These are phyloP conservation scores for Wickerhamomyces strasburgensis DNA, from an alignment of 805 yeast species.

Conservation along the genomic window DNA sequence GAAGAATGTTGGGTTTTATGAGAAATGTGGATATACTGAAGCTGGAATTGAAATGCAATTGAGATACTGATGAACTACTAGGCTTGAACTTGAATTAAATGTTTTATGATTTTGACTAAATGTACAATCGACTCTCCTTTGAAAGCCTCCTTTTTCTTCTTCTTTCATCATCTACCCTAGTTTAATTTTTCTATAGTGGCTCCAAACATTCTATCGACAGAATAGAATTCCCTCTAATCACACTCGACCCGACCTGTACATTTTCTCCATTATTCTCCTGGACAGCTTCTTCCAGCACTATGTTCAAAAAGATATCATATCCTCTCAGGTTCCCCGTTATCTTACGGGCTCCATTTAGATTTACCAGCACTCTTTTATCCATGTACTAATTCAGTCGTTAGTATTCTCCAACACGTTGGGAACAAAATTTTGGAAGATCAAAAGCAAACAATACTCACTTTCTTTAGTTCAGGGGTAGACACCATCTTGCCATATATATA, in stretches of 20 bases:
- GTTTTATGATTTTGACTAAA: no score
- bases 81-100: no score
- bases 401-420: background rate
- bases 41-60: constrained; percentile 69
- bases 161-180: no score
- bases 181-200: constrained; percentile 10
- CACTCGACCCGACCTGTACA: constrained; percentile 60
- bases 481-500: constrained; percentile 36
- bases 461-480: constrained; percentile 57
- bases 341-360: constrained; percentile 72
- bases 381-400: constrained; percentile 44
- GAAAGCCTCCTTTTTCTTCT: no score
- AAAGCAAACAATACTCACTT: constrained; percentile 31
- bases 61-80: constrained; percentile 32
- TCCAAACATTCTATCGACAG: constrained; percentile 53
- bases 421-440: background rate
- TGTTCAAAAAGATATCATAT: constrained; percentile 72
- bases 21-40: constrained; percentile 72
- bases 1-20: constrained; percentile 79
- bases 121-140: no score
- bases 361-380: constrained; percentile 70
- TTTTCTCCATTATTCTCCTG: constrained; percentile 50
- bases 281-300: constrained; percentile 66
- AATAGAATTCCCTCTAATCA: constrained; percentile 74
- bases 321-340: constrained; percentile 83